Evolutionary conservation across 352 stramenopile genomes (phyloP).

Genomic region (Phytophthora capsici): DNA sequence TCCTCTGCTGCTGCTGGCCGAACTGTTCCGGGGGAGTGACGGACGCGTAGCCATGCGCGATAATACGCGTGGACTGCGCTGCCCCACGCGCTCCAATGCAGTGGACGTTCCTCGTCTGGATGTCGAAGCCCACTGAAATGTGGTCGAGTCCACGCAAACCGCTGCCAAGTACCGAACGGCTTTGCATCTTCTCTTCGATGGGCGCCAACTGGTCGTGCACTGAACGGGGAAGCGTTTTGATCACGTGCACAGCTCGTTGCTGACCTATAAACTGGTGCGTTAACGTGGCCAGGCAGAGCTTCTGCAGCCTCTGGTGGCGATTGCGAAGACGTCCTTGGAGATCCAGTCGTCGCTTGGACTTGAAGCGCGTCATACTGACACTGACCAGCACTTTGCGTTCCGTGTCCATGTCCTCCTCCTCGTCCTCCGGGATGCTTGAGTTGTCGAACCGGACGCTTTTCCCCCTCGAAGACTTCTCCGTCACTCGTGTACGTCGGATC

Average conservation of each 20-base stretch:
- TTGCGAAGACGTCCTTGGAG: constrained; percentile 42
- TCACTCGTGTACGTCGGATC: constrained; percentile 13
- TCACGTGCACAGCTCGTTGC: constrained; percentile 57
- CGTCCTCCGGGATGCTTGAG: constrained; percentile 18
- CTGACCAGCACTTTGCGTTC: constrained; percentile 46
- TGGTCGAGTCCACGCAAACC: constrained; percentile 50
- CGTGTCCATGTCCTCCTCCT: constrained; percentile 10
- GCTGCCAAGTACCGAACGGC: constrained; percentile 51
- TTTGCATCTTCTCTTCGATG: constrained; percentile 45
- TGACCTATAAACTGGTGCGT: constrained; percentile 53
- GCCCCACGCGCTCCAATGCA: constrained; percentile 33
- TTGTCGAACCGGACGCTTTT: constrained; percentile 33
- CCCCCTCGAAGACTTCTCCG: constrained; percentile 14
- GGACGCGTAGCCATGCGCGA: constrained; percentile 69
- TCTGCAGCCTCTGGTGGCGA: constrained; percentile 53
- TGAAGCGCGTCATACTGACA: constrained; percentile 50
- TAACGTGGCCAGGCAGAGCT: constrained; percentile 60
- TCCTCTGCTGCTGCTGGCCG: constrained; percentile 31
- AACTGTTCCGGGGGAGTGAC: constrained; percentile 46
- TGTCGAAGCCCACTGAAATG: constrained; percentile 64
- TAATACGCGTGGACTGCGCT: constrained; percentile 48
- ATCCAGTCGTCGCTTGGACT: constrained; percentile 38
- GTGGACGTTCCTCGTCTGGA: constrained; percentile 45
- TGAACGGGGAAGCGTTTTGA: constrained; percentile 63
- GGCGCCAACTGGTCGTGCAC: constrained; percentile 67